These are phyloP conservation scores for Botrytis fragariae DNA, from an alignment of 2,329 filamentous ascomycete genomes.

Conservation along the genomic window DNA sequence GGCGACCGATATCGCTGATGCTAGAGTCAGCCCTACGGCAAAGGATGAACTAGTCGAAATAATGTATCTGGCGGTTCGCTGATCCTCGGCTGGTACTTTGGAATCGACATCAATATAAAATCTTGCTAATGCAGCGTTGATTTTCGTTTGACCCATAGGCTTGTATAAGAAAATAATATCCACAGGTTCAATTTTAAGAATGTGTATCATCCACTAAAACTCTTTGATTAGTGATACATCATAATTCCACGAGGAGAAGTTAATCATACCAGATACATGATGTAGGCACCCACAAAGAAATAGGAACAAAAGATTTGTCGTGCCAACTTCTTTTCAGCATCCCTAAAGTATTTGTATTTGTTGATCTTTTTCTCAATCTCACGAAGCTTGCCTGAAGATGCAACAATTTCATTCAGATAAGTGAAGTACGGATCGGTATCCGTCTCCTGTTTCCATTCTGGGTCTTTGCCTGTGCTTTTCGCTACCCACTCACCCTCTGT, in stretches of 20 bases:
- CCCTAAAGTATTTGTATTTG: background rate
- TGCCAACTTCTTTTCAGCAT: background rate
- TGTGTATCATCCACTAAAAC: constrained; percentile 4
- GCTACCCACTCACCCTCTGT: background rate
- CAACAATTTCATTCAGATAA: background rate
- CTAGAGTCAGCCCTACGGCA: constrained; percentile 6
- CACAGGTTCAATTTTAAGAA: background rate
- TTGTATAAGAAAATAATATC: constrained; percentile 8
- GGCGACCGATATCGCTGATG: background rate
- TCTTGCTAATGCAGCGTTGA: background rate
- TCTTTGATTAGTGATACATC: background rate
- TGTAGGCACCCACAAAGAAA: background rate
- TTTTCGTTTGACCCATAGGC: background rate
- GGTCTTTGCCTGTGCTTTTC: background rate
- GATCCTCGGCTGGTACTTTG: background rate
- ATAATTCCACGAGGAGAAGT: background rate
- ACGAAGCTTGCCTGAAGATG: constrained; percentile 6
- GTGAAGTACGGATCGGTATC: constrained; percentile 3
- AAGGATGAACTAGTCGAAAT: constrained; percentile 10
- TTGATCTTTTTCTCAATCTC: constrained; percentile 4
- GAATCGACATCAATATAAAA: constrained; percentile 4
- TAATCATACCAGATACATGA: constrained; percentile 9
- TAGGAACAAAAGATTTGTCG: constrained; percentile 7
- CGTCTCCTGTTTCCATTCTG: background rate
- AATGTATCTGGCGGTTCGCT: constrained; percentile 6